Percentiles rank a stretch among this genome's conserved stretches.
These are phyloP conservation scores for Leccinum subtestaceum DNA, from an alignment of 768 basidiomycete species.

Conservation along the genomic window DNA sequence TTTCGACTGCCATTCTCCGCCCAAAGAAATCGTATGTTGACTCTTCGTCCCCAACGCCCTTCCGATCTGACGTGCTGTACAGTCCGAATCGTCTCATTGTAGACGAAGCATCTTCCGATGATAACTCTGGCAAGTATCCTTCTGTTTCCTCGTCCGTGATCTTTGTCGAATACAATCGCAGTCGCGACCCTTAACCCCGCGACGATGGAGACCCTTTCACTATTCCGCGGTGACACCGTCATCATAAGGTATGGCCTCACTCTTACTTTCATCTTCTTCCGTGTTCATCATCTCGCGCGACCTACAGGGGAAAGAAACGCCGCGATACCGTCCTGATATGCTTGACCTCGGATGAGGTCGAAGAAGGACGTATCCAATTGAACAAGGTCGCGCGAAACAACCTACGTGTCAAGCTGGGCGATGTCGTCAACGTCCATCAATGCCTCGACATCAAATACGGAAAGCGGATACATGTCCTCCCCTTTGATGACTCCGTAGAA, in stretches of 20 bases:
- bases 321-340: constrained; percentile 97
- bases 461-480: constrained; percentile 93
- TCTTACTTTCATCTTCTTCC: background rate
- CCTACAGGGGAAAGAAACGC: constrained; percentile 87
- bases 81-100: constrained; percentile 98
- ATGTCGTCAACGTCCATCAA: constrained; percentile 93
- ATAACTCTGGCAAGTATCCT: constrained; percentile 78
- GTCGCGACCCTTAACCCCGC: constrained; percentile 95
- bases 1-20: constrained; percentile 91
- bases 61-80: constrained; percentile 18
- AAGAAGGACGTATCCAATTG: constrained; percentile 96
- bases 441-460: constrained; percentile 99
- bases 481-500: constrained; percentile 98
- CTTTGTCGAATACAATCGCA: constrained; percentile 26
- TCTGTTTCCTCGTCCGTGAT: constrained; percentile 9
- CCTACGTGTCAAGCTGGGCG: constrained; percentile 94
- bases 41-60: constrained; percentile 7
- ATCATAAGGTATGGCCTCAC: constrained; percentile 70
- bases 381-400: constrained; percentile 99
- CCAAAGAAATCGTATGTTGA: constrained; percentile 93
- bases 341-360: constrained; percentile 91
- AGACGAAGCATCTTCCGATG: constrained; percentile 90
- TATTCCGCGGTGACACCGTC: constrained; percentile 97
- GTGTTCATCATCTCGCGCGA: constrained; percentile 3
- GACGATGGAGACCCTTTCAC: constrained; percentile 90